Evolutionary conservation across 768 basidiomycete genomes (phyloP).

Genomic region (Phaeotremella skinneri): DNA sequence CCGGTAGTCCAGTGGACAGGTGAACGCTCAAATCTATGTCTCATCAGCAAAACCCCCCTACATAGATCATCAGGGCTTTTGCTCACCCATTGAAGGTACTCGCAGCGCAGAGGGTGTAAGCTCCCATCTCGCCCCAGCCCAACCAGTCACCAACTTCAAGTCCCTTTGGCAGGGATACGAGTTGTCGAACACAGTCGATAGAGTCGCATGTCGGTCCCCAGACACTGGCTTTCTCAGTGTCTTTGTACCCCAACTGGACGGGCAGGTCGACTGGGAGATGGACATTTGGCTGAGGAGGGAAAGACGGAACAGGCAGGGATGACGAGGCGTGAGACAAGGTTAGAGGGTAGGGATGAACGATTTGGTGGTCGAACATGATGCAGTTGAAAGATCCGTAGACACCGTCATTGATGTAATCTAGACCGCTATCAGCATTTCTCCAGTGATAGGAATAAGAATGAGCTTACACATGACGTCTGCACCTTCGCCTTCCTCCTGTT

Average conservation of each 20-base stretch:
- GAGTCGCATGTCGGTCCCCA: constrained; percentile 99
- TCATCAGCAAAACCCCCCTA: neutral
- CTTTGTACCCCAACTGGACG: constrained; percentile 50
- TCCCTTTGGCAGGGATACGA: constrained; percentile 61
- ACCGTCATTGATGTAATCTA: constrained; percentile 99
- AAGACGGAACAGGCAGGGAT: constrained; percentile 30
- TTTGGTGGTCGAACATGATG: constrained; percentile 95
- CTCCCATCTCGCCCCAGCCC: constrained; percentile 96
- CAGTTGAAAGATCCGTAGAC: constrained; percentile 72
- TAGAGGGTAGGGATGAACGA: constrained; percentile 69
- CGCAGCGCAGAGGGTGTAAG: constrained; percentile 96
- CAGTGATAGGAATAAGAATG: too few relatives aligned
- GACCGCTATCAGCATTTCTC: constrained; percentile 20
- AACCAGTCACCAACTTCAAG: constrained; percentile 95
- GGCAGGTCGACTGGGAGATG: constrained; percentile 49
- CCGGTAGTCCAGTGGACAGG: constrained; percentile 49
- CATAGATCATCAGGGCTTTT: neutral
- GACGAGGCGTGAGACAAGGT: constrained; percentile 49
- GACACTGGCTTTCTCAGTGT: constrained; percentile 59
- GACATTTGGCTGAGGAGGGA: constrained; percentile 50
- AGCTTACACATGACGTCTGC: constrained; percentile 84
- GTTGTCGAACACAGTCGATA: constrained; percentile 78
- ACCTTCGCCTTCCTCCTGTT: constrained; percentile 51
- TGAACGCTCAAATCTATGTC: constrained; percentile 33
- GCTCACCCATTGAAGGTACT: constrained; percentile 80